Evolutionary conservation across 805 yeast genomes (phyloP).

Genomic region (Helenozyma baotianmanensis): DNA sequence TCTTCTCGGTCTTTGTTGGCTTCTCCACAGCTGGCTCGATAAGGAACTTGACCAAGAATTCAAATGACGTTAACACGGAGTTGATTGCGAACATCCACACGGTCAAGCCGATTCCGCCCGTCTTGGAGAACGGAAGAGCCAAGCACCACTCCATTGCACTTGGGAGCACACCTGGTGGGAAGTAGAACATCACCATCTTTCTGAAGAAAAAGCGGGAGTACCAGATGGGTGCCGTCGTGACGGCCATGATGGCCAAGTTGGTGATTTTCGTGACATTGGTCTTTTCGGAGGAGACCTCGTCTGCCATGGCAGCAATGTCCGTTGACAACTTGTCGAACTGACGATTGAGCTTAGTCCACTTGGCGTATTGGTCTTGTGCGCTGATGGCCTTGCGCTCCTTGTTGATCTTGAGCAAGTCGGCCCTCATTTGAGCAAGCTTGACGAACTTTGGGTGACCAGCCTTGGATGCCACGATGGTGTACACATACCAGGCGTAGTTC

Average conservation of each 20-base stretch:
- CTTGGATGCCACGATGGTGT: constrained; percentile 27
- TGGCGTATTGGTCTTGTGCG: constrained; percentile 93
- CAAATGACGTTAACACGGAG: constrained; percentile 20
- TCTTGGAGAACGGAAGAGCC: constrained; percentile 60
- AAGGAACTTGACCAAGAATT: constrained; percentile 14
- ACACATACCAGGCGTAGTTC: constrained; percentile 35
- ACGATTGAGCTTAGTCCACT: constrained; percentile 90
- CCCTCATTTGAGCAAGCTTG: constrained; percentile 23
- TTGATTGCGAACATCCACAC: constrained; percentile 49
- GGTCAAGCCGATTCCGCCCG: constrained; percentile 58
- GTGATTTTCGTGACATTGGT: constrained; percentile 29
- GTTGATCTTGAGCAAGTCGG: constrained; percentile 44
- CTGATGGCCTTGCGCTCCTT: constrained; percentile 57
- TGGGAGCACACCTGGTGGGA: constrained; percentile 59
- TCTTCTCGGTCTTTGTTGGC: constrained; percentile 3
- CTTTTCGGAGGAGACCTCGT: constrained; percentile 33
- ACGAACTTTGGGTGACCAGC: constrained; percentile 29
- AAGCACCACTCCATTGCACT: constrained; percentile 48
- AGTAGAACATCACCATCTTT: constrained; percentile 49
- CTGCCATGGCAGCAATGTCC: constrained; percentile 44
- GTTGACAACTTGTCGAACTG: constrained; percentile 52
- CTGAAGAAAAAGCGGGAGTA: constrained; percentile 49
- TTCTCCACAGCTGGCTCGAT: constrained; percentile 14
- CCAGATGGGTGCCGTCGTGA: constrained; percentile 47
- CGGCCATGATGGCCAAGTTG: constrained; percentile 28